Percentiles rank a stretch among this genome's conserved stretches.
Conservation (phyloP, 1,284 basidiomycete genomes). For the Tilletia walkeri region DNA sequence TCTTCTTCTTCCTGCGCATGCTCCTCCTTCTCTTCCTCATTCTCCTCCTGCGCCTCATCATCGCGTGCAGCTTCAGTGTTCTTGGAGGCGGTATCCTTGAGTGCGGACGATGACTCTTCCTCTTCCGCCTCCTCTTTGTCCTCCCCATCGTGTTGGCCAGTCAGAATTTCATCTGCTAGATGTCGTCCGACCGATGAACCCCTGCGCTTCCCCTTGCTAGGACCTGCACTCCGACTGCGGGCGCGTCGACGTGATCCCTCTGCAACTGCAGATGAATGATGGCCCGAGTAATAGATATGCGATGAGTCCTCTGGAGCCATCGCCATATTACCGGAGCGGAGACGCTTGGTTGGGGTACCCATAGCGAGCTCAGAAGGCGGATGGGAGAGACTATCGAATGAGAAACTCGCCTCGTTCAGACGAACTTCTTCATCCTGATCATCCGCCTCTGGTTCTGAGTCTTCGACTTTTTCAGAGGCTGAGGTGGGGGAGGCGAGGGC, state of each 20-base stretch:
- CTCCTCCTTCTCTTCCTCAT: background rate
- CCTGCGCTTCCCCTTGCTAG: no score
- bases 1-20: background rate
- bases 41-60: background rate
- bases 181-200: no score
- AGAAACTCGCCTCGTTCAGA: background rate
- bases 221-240: background rate
- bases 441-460: background rate
- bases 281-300: background rate
- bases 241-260: background rate
- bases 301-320: background rate
- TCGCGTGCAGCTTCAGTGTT: background rate
- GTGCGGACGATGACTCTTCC: no score
- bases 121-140: background rate
- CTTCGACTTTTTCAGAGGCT: background rate
- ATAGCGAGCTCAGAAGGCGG: background rate
- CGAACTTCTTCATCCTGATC: background rate
- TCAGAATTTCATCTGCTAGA: no score
- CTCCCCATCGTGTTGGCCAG: background rate
- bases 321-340: background rate
- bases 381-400: constrained; percentile 11
- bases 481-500: background rate
- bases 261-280: background rate
- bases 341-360: background rate
- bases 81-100: background rate